Percentiles rank a stretch among this genome's conserved stretches.
Conservation (phyloP, 495 filamentous ascomycete genomes). For the Bacidia rubella region DNA sequence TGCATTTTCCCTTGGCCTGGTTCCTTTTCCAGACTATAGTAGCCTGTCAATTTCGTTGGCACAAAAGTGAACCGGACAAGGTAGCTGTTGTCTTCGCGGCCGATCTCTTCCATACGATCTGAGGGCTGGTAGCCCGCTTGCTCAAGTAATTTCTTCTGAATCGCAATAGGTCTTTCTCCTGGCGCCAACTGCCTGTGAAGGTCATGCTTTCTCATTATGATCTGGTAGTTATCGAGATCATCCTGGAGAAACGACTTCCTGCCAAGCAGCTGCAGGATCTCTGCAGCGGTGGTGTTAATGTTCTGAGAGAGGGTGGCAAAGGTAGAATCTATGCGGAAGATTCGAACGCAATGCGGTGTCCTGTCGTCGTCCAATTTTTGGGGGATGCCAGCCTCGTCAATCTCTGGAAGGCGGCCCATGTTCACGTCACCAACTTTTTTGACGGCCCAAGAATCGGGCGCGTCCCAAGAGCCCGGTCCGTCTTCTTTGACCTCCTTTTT, state of each 20-base stretch:
- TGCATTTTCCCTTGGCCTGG: slow-evolving; percentile 66
- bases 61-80: slow-evolving; percentile 91
- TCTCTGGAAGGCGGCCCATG: slow-evolving; percentile 41
- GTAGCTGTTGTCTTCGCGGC: slow-evolving; percentile 96
- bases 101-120: slow-evolving; percentile 84
- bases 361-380: slow-evolving; percentile 52
- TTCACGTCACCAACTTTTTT: slow-evolving; percentile 55
- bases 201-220: slow-evolving; percentile 86
- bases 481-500: slow-evolving; percentile 19
- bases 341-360: slow-evolving; percentile 74
- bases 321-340: slow-evolving; percentile 85
- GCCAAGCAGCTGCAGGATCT: slow-evolving; percentile 70
- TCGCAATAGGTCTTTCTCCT: slow-evolving; percentile 70
- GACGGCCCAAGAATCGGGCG: slow-evolving; percentile 88
- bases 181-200: slow-evolving; percentile 67
- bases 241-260: slow-evolving; percentile 87
- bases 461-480: slow-evolving; percentile 52
- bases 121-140: slow-evolving; percentile 82
- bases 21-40: slow-evolving; percentile 57
- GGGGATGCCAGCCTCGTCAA: slow-evolving; percentile 42
- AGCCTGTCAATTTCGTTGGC: slow-evolving; percentile 74
- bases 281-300: slow-evolving; percentile 68
- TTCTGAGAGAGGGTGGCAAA: slow-evolving; percentile 79
- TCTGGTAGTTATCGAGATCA: slow-evolving; percentile 82
- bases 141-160: slow-evolving; percentile 86